Evolutionary conservation across 176 grass and related monocot species (phyloP), one percentile per base, ranked within the genome.

Genomic region (Musa itinerans): DNA sequence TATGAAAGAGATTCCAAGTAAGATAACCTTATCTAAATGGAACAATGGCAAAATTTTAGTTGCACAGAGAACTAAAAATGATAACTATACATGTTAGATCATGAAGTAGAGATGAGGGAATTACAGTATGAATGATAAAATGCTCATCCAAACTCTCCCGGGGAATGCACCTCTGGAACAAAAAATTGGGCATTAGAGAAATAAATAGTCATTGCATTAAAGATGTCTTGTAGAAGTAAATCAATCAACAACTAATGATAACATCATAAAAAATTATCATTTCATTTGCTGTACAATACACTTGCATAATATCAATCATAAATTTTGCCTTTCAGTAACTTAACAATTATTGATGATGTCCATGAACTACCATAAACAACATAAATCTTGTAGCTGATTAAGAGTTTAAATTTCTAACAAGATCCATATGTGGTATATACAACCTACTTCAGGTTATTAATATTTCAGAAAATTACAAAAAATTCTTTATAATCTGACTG

Each of bases 91-190:
- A 74, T 74, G 51, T 15, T 20, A 54, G 57, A 54, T 10, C 20
- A 25, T n/a, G 57, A 56, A 56, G 2, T 29, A 68, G 65, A 54
- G 50, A 62, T 17, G 50, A 74, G 66, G 73, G 34, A 87, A 79
- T 85, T 94, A 99, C 95, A 77, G 87, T 91, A 81, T 99, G 95
- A 74, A 99, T 91, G 65, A 86, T 80, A 78, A 99, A 85, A 87
- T 99, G 90, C 78, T 99, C 95, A 68, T 91, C 86, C 90, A 99
- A 87, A 79, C 81, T 89, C 55, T 93, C 95, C 52, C 78, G 88
- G 74, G 95, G 86, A 78, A 99, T 82, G 73, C 90, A 99, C 83
- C 95, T 94, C 95, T 99, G 90, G 73, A 89, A 80, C 74, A 57
- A 78, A 85, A 69, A 19, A 84, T 23, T 78, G 43, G 54, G 80